Percentiles rank a stretch among this genome's conserved stretches.
phyloP scores from a whole-genome alignment of 495 filamentous ascomycete genomes.

The Penicillium arizonense region DNA sequence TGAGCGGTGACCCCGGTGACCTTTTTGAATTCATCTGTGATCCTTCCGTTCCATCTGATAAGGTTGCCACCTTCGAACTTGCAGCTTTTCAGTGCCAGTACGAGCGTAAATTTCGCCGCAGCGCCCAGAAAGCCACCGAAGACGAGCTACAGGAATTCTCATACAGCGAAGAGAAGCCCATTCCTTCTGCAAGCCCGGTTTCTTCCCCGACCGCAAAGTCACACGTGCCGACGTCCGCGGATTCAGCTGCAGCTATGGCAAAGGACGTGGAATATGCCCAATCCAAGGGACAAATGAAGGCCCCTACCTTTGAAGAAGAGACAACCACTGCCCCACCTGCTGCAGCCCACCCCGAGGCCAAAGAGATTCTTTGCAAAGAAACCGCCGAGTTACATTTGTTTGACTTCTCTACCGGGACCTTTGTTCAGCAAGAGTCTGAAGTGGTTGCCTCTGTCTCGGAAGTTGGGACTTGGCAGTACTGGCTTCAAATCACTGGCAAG shows the following conservation, averaged over 20 bases:
- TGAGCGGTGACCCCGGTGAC: slow-evolving; percentile 91
- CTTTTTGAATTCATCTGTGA: slow-evolving; percentile 97
- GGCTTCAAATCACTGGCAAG: slow-evolving; percentile 79
- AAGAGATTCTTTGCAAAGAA: slow-evolving; percentile 73
- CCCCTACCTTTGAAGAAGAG: slow-evolving; percentile 24
- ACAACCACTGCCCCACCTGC: slow-evolving; percentile 52
- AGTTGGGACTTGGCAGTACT: slow-evolving; percentile 90
- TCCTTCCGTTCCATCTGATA: slow-evolving; percentile 59
- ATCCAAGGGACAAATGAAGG: slow-evolving; percentile 38
- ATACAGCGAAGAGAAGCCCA: slow-evolving; percentile 74
- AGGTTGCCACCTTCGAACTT: slow-evolving; percentile 77
- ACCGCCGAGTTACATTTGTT: slow-evolving; percentile 87
- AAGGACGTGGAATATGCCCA: slow-evolving; percentile 47
- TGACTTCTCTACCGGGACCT: slow-evolving; percentile 80
- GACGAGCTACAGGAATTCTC: slow-evolving; percentile 77
- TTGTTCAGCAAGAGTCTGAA: slow-evolving; percentile 73
- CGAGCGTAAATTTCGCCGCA: slow-evolving; percentile 87
- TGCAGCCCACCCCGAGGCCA: slow-evolving; percentile 61
- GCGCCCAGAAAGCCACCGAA: slow-evolving; percentile 75
- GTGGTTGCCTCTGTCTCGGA: slow-evolving; percentile 81
- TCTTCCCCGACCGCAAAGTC: slow-evolving; percentile 59
- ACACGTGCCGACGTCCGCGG: slow-evolving; percentile 27
- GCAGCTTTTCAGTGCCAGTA: slow-evolving; percentile 92
- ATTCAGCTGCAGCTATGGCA: slow-evolving; percentile 43
- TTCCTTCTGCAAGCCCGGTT: slow-evolving; percentile 78